These are phyloP conservation scores for Ophiognomonia clavigignenti-juglandacearum DNA, from an alignment of 2,329 filamentous ascomycete species.

Conservation along the genomic window DNA sequence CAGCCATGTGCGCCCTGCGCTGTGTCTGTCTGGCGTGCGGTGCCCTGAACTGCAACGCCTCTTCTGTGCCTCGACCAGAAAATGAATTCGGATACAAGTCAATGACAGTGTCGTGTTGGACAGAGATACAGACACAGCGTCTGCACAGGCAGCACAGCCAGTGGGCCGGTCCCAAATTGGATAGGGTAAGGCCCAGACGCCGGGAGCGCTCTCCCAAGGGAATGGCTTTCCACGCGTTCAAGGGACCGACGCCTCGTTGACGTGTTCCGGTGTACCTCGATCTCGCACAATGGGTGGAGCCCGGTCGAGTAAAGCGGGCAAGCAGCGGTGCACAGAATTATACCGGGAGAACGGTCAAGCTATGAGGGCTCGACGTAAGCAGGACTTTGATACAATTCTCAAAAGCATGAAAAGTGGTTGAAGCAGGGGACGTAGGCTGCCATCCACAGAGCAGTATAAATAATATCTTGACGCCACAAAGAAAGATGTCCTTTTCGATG, in stretches of 20 bases:
- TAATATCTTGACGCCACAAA: too few relatives aligned
- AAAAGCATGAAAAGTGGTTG: neutral
- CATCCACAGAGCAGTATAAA: too few relatives aligned
- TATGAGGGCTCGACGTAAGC: neutral
- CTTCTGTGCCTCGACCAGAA: neutral
- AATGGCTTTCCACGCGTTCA: neutral
- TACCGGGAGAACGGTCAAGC: neutral
- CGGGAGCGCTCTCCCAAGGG: neutral
- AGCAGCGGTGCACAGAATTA: slow-evolving; percentile 3
- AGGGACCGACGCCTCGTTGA: neutral
- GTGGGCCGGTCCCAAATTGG: slow-evolving; percentile 6
- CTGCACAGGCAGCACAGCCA: slow-evolving; percentile 7
- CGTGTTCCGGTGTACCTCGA: neutral
- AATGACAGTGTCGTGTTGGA: slow-evolving; percentile 10
- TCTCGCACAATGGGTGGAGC: neutral
- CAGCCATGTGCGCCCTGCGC: slow-evolving; percentile 3
- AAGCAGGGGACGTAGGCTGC: neutral
- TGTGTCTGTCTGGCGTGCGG: neutral
- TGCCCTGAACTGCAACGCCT: slow-evolving; percentile 1
- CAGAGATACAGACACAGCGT: slow-evolving; percentile 12
- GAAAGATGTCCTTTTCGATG: too few relatives aligned
- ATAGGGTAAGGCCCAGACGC: neutral
- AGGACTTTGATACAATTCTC: neutral
- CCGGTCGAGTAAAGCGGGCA: neutral
- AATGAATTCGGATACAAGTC: slow-evolving; percentile 3